Conservation (phyloP, 2,329 filamentous ascomycete species). For the Colletotrichum australisinense region DNA sequence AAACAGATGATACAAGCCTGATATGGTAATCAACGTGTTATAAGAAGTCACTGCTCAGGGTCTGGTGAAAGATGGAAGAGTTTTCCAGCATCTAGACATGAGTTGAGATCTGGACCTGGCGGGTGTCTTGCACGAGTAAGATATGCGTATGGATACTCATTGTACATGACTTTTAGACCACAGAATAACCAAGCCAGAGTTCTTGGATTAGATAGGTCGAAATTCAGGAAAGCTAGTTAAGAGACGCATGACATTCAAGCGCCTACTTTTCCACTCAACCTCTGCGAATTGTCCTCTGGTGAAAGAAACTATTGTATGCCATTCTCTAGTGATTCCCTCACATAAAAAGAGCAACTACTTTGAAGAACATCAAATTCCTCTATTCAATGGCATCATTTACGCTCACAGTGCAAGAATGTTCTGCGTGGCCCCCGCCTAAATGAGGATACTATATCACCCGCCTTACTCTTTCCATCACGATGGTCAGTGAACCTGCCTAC, state of each 20-base stretch:
- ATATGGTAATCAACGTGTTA: no score
- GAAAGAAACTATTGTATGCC: background rate
- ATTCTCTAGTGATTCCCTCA: background rate
- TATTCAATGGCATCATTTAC: background rate
- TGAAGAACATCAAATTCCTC: no score
- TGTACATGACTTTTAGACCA: no score
- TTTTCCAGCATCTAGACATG: background rate
- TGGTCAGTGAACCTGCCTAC: background rate
- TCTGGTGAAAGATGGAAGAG: background rate
- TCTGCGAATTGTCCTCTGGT: background rate
- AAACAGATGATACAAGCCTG: no score
- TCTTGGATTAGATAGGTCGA: background rate
- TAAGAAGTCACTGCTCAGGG: background rate
- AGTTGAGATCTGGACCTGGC: background rate
- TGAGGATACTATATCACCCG: background rate
- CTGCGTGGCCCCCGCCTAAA: background rate
- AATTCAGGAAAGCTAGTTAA: background rate
- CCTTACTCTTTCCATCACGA: background rate
- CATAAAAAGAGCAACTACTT: background rate
- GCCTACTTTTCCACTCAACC: background rate
- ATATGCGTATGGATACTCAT: no score
- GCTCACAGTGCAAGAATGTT: background rate
- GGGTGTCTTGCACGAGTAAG: no score
- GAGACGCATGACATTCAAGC: background rate
- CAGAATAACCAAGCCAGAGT: background rate